Conservation (phyloP, 352 stramenopile species). For the Globisporangium echinulatum region DNA sequence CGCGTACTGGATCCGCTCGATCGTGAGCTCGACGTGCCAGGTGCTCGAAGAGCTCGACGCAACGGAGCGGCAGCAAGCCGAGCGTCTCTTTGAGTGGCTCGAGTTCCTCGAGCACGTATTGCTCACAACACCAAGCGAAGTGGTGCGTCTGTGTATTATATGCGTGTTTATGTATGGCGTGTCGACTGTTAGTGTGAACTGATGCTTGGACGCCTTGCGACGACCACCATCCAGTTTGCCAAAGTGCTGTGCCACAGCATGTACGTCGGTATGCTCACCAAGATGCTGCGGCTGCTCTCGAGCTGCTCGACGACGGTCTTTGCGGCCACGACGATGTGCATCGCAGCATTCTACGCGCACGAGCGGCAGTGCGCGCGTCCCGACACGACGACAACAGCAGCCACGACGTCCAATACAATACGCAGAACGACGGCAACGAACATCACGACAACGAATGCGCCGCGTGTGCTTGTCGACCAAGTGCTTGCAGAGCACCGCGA, state of each 20-base stretch:
- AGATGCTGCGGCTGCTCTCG: conserved; percentile 53
- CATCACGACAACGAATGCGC: not conserved
- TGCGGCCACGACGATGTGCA: conserved; percentile 46
- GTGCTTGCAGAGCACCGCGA: conserved; percentile 43
- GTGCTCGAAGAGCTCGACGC: conserved; percentile 51
- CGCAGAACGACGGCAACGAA: too few species aligned
- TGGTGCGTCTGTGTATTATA: conserved; percentile 11
- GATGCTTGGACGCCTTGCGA: too few species aligned
- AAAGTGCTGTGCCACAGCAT: conserved; percentile 39
- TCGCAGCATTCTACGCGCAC: conserved; percentile 50
- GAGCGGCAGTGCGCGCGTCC: conserved; percentile 21
- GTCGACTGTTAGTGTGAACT: too few species aligned
- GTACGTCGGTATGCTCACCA: conserved; percentile 54
- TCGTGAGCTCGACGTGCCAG: conserved; percentile 71
- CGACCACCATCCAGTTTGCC: conserved; percentile 17
- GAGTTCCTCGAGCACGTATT: conserved; percentile 55
- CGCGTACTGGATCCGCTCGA: conserved; percentile 47
- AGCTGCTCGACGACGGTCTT: conserved; percentile 60
- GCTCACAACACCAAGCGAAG: conserved; percentile 25
- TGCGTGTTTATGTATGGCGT: too few species aligned
- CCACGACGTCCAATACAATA: not conserved
- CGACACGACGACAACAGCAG: too few species aligned
- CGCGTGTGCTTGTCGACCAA: conserved; percentile 35
- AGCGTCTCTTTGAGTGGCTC: conserved; percentile 54
- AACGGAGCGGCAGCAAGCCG: conserved; percentile 26